Base-by-base conservation (phyloP, 345 rosid species). In the Mallotus nudiflorus region DNA sequence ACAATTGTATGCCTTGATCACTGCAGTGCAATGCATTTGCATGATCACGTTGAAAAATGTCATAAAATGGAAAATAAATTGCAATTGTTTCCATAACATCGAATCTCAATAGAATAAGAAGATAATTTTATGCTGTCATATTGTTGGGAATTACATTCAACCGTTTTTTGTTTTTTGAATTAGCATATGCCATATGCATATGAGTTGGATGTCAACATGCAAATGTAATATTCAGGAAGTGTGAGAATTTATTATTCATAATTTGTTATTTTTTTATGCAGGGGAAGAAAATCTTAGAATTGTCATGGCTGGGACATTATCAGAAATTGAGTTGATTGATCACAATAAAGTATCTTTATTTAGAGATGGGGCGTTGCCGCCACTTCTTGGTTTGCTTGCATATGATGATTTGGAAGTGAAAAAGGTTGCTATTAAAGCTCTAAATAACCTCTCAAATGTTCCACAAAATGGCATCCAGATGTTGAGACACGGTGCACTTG, bases 401-500 rank as follows among this genome's bases (percentile, higher is more conserved):
- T 60, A 72, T 27, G 73, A 56, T 25, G 59, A 68, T 56, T 37
- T 72, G 39, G 73, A 29, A 46, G 65, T 71, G 62, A 77, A 72
- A 56, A 56, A 63, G 16, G 77, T 49, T 58, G 73, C 77, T 45
- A 76, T 72, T 55, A 56, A 46, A 39, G 73, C 80, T 68, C 73
- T 72, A 28, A 52, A 68, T 19, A 72, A 72, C 69, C 80, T 68
- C 33, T 77, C 77, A 50, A 63, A 35, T 62, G 24, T 72, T 54
- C 67, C 77, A 4, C 62, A 68, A 77, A 72, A 68, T 68, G 77
- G 81, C 55, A 69, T 72, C 25, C 77, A 55, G 73, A 72, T 77
- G 77, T 72, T 68, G 25, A 55, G 51, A 63, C 70, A 63, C 56
- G 73, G 77, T 29, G 81, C 81, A 13, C 29, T 63, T 56, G 66